Evolutionary conservation across 2,329 filamentous ascomycete genomes (phyloP), one percentile per base, ranked within the genome.

Genomic region (Paecilomyces dactylethromorphus): DNA sequence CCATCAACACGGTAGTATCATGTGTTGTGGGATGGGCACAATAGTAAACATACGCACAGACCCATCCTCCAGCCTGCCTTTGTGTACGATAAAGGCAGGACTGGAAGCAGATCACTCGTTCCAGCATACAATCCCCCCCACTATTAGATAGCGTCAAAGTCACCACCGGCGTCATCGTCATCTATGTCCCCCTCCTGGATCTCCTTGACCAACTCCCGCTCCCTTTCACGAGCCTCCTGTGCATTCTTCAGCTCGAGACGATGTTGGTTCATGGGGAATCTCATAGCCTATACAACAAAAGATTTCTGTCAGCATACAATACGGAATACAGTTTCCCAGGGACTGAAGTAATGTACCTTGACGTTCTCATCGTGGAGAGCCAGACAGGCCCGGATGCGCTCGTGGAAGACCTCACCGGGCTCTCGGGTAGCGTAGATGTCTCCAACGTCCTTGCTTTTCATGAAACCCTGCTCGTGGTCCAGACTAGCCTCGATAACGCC

Each of bases 251-350:
- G 84, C 78, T 99, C 94, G 58, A 97, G 82, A 18, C 94, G 87
- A 78, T 99, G 94, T 77, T 97, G 94, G 80, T 99, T 97, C 93
- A 97, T 97, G 2, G 94, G 94, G 78, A 97, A 99, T 58, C 94
- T 87, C 94, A 99, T 99, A 26, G 94, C 93, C 90, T 93, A 29
- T 29, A 60, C 52, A 53, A 53, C 22, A 18, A 56, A 56, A 55
- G 61, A 54, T 76, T 70, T 78, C 68, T 53, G 57, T 45, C 15
- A 45, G 39, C 10, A 18, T 45, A 6, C 18, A n/a, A 18, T 18
- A 18, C n/a, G n/a, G 6, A 6, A 45, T 2, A 18, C 7, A 8
- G 10, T 15, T 45, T 45, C 18, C 18, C 26, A 29, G 7, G 3
- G 15, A 18, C 6, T 6, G 8, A 8, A 45, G 39, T 45, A 21